These are phyloP conservation scores for Tuber melanosporum DNA, from an alignment of 495 filamentous ascomycete species.

Conservation along the genomic window DNA sequence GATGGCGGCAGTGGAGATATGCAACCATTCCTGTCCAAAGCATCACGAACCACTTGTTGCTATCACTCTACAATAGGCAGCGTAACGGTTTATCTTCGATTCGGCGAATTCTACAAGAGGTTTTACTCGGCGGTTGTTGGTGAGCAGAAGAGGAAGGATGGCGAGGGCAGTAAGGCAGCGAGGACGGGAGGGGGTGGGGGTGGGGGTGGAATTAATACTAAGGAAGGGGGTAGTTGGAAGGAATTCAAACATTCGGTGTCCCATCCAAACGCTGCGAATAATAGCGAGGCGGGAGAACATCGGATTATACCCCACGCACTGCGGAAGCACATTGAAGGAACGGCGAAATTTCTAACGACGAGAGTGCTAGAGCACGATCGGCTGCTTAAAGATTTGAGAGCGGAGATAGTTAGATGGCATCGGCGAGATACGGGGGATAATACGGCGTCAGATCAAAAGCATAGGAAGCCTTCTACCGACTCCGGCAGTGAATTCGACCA, in stretches of 20 bases:
- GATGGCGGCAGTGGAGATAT: slow-evolving; percentile 34
- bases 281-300: background rate
- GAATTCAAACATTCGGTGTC: background rate
- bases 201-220: background rate
- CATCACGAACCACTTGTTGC: slow-evolving; percentile 6
- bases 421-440: background rate
- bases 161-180: background rate
- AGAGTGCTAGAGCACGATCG: slow-evolving; percentile 29
- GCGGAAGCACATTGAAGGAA: background rate
- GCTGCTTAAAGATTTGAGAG: slow-evolving; percentile 18
- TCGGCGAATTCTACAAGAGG: slow-evolving; percentile 38
- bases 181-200: background rate
- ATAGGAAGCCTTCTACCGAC: background rate
- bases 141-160: background rate
- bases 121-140: slow-evolving; percentile 35
- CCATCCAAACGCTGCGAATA: background rate
- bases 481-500: background rate
- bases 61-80: background rate
- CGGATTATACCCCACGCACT: background rate
- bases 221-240: background rate
- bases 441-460: background rate
- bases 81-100: slow-evolving; percentile 6
- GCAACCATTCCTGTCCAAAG: slow-evolving; percentile 34
- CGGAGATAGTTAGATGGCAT: background rate
- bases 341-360: background rate